Base-by-base conservation (phyloP, 257 asterid species). In the Solanum gandarillasii region DNA sequence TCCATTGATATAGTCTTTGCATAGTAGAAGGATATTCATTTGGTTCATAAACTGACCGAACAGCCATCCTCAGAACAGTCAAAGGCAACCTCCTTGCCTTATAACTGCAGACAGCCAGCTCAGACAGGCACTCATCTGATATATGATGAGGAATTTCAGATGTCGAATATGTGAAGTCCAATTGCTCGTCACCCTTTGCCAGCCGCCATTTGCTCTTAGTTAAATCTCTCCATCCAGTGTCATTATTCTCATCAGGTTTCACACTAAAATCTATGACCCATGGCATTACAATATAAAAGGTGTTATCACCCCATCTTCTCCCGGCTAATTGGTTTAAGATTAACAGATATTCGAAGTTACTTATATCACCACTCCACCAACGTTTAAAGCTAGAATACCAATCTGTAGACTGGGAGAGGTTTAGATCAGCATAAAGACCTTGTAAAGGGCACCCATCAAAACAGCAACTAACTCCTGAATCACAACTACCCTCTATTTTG, bases 21-120 rank as follows among this genome's bases (percentile, higher is more conserved):
- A 97, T 95, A 89, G 91, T 95, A 65, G 99, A 94, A 62, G 99
- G 99, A 92, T 97, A 97, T 90, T 97, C 99, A 78, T 97, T 97
- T 83, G 99, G 99, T 93, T 97, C 99, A 92, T 97, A 97, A 84
- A 97, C 99, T 86, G 99, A 94, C 87, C 99, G 99, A 58, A 97
- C 99, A 55, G 99, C 98, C 89, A 89, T 84, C 78, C 95, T 92
- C 89, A 97, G 86, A 78, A 97, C 93, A 90, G 95, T 92, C 94
- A 97, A 90, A 76, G 99, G 99, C 90, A 97, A 90, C 90, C 99
- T 93, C 92, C 99, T 93, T 65, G 99, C 99, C 92, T 97, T 97
- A 86, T 97, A 97, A 91, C 99, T 97, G 93, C 99, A 97, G 91
- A 97, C 99, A 90, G 99, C 99, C 89, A 97, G 94, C 87, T 97